A percentile compares a stretch with the other conserved stretches of the same genome.
Conservation (phyloP, 2,329 filamentous ascomycete species). For the Aspergillus sp. region DNA sequence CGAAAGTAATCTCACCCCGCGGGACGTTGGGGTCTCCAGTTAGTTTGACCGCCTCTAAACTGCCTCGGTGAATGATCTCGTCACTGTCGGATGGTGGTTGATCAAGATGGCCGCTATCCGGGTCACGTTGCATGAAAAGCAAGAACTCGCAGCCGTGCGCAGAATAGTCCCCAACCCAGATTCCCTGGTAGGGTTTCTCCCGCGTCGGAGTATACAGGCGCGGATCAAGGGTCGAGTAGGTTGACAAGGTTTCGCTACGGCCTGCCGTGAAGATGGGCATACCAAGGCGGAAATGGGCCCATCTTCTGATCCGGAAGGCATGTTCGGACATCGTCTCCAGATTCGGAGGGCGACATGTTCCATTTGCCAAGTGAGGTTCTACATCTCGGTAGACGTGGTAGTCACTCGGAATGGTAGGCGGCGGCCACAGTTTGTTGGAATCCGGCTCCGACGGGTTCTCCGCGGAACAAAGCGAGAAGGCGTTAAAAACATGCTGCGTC, state of each 20-base stretch:
- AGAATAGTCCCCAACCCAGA: slow-evolving; percentile 90
- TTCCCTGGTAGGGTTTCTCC: slow-evolving; percentile 80
- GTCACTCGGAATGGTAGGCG: slow-evolving; percentile 64
- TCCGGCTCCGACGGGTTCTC: slow-evolving; percentile 43
- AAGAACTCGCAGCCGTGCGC: slow-evolving; percentile 88
- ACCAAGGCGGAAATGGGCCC: slow-evolving; percentile 65
- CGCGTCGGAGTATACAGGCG: slow-evolving; percentile 75
- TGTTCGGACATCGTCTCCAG: slow-evolving; percentile 64
- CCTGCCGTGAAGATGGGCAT: slow-evolving; percentile 37
- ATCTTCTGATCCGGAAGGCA: slow-evolving; percentile 72
- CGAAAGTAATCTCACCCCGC: slow-evolving; percentile 78
- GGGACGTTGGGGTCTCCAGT: slow-evolving; percentile 91
- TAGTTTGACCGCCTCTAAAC: slow-evolving; percentile 81
- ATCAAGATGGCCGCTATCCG: slow-evolving; percentile 39
- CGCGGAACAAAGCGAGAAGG: slow-evolving; percentile 64
- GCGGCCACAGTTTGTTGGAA: slow-evolving; percentile 70
- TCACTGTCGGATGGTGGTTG: slow-evolving; percentile 36
- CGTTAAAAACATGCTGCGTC: slow-evolving; percentile 58
- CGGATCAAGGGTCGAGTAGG: slow-evolving; percentile 72
- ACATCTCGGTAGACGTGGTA: slow-evolving; percentile 57
- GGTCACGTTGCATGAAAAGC: slow-evolving; percentile 71
- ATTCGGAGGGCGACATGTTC: slow-evolving; percentile 50
- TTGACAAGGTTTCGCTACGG: slow-evolving; percentile 52
- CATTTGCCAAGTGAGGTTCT: slow-evolving; percentile 44
- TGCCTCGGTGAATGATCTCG: slow-evolving; percentile 60